Percentiles rank a stretch among this genome's conserved stretches.
Conservation (phyloP, 2,329 filamentous ascomycete genomes). For the Aspergillus sp. region DNA sequence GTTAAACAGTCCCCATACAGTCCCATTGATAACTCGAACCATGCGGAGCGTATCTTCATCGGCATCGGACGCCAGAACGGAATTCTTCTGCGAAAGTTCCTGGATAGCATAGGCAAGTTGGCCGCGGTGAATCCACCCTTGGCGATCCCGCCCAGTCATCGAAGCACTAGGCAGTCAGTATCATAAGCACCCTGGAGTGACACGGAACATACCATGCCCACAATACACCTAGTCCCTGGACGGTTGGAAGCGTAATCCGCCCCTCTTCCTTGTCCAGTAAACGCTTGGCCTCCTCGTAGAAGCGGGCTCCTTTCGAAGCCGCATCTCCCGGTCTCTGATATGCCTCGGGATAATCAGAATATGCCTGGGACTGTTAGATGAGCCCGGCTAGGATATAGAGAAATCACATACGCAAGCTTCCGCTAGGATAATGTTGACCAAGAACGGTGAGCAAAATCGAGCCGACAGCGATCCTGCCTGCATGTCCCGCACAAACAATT, state of each 20-base stretch:
- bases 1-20: slow-evolving; percentile 31
- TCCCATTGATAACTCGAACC: slow-evolving; percentile 17
- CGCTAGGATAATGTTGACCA: slow-evolving; percentile 38
- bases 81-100: slow-evolving; percentile 23
- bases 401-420: slow-evolving; percentile 32
- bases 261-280: slow-evolving; percentile 34
- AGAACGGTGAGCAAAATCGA: slow-evolving; percentile 36
- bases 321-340: slow-evolving; percentile 22
- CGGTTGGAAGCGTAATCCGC: slow-evolving; percentile 30
- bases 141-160: slow-evolving; percentile 35
- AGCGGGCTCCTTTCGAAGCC: slow-evolving; percentile 30
- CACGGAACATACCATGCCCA: slow-evolving; percentile 28
- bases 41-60: slow-evolving; percentile 21
- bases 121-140: slow-evolving; percentile 31
- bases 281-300: slow-evolving; percentile 37
- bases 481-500: slow-evolving; percentile 40
- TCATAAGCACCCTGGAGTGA: background rate
- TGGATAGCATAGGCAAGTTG: slow-evolving; percentile 28
- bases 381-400: no score
- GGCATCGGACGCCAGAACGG: slow-evolving; percentile 10
- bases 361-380: slow-evolving; percentile 22
- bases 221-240: slow-evolving; percentile 36
- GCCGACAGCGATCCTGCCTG: slow-evolving; percentile 26
- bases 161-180: slow-evolving; percentile 27
- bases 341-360: slow-evolving; percentile 30